Conservation (phyloP, 345 rosid genomes). For the Passiflora organensis region DNA sequence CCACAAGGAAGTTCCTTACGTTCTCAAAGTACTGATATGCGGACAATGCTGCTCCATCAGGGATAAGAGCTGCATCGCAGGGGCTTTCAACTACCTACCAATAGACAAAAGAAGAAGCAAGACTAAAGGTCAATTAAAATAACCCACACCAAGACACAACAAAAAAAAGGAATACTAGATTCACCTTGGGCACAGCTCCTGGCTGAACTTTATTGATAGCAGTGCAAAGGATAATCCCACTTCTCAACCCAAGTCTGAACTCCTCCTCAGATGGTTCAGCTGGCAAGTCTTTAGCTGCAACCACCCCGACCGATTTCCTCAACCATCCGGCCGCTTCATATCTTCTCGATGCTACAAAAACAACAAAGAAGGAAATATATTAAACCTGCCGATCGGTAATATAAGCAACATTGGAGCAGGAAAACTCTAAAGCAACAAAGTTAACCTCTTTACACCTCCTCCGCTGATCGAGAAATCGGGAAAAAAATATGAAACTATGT, state of each 20-base stretch:
- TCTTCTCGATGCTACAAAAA: conserved; percentile 56
- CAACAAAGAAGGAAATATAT: conserved; percentile 7
- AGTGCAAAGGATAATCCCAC: conserved; percentile 83
- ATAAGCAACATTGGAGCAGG: too few species aligned
- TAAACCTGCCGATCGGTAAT: not conserved
- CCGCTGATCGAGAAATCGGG: too few species aligned
- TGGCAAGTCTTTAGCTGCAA: conserved; percentile 75
- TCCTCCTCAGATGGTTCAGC: conserved; percentile 85
- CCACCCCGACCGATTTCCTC: conserved; percentile 72
- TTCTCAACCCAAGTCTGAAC: conserved; percentile 73
- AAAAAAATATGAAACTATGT: not conserved
- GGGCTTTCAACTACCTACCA: conserved; percentile 79
- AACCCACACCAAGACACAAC: not conserved
- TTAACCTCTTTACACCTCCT: too few species aligned
- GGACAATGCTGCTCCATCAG: conserved; percentile 83
- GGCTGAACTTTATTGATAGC: conserved; percentile 72
- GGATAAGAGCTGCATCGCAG: conserved; percentile 55
- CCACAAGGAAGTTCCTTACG: conserved; percentile 80
- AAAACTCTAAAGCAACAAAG: too few species aligned
- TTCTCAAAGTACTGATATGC: conserved; percentile 90
- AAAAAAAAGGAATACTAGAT: too few species aligned
- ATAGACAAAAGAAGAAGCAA: not conserved
- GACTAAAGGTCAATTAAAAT: not conserved
- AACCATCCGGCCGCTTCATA: conserved; percentile 80
- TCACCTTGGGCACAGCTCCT: conserved; percentile 74